Base-by-base conservation (phyloP, 208 protist species). In the Trypanosoma scelopori region DNA sequence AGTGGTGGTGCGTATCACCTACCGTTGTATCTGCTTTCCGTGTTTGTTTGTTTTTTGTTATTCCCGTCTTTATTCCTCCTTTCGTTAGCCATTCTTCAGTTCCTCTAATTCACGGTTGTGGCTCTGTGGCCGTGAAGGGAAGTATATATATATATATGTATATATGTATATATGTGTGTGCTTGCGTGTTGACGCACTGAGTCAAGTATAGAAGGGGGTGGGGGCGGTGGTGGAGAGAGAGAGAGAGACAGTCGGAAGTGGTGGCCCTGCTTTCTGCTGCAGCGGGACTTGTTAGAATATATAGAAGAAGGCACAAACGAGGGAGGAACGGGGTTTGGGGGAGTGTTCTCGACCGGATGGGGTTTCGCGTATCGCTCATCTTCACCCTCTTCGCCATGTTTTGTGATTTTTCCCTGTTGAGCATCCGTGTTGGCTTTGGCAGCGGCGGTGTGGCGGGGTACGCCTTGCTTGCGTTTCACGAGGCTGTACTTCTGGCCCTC, bases 401-500 rank as follows among this genome's bases (percentile, higher is more conserved):
- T 13, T 61, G 53, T 27, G 83, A 85, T 56, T 20, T 89, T 2
- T 46, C 72, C 2, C 69, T 85, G 18, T 37, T 84, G 43, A 81
- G 72, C 53, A 45, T 79, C 20, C 69, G 79, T 25, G 46, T 72
- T 28, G 45, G 71, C 9, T 67, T 85, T 23, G 64, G 52, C 1
- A 49, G 43, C n/a, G 57, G 48, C 25, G 56, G 52, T 20, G 46
- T 79, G 50, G 42, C n/a, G 6, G 55, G 66, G 23, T 78, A 84
- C 61, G 52, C 74, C 0, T 45, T 82, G 5, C 71, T 89, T 59
- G 74, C 35, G 0, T 53, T 82, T 15, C 79, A 85, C 27, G 71
- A 81, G 56, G 41, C 69, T n/a, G 47, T 89, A n/a, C 55, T 89
- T 2, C 11, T 84, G 15, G 49, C 78, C 6, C 68, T 85, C 55